phyloP scores from a whole-genome alignment of 1,284 basidiomycete species.

The Fomitopsis pinicola region DNA sequence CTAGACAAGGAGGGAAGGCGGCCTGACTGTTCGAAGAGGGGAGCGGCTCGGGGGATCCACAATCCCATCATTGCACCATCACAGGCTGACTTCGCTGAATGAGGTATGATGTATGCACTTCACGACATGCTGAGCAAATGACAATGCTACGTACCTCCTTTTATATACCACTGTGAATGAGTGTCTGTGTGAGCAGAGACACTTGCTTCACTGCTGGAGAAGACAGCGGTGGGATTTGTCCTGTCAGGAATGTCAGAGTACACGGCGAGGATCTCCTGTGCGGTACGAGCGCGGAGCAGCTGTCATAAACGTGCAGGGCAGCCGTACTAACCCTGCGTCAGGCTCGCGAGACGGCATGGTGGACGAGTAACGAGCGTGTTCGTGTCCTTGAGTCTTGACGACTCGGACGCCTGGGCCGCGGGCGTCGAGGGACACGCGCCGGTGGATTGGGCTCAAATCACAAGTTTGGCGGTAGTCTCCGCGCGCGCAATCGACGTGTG shows the following conservation, averaged over 20 bases:
- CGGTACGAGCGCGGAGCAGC: neutral
- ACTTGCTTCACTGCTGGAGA: neutral
- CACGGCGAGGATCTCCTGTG: neutral
- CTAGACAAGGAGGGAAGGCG: neutral
- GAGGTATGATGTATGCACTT: neutral
- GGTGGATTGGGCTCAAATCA: neutral
- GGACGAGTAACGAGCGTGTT: neutral
- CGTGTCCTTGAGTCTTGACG: neutral
- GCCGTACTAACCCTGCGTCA: neutral
- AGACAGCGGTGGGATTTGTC: neutral
- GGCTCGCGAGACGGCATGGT: neutral
- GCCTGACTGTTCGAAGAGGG: neutral
- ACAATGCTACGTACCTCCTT: neutral
- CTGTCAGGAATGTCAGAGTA: neutral
- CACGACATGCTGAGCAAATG: neutral
- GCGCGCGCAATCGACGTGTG: neutral
- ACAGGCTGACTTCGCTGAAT: neutral
- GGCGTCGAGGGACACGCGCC: neutral
- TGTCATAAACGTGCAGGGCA: neutral
- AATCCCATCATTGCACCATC: neutral
- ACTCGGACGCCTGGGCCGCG: neutral
- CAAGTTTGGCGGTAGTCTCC: neutral
- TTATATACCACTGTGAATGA: neutral
- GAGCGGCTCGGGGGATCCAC: neutral
- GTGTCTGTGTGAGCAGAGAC: neutral